A percentile compares a stretch with the other conserved stretches of the same genome.
phyloP scores from a whole-genome alignment of 129 eudicot species.

The Saussurea involucrata region DNA sequence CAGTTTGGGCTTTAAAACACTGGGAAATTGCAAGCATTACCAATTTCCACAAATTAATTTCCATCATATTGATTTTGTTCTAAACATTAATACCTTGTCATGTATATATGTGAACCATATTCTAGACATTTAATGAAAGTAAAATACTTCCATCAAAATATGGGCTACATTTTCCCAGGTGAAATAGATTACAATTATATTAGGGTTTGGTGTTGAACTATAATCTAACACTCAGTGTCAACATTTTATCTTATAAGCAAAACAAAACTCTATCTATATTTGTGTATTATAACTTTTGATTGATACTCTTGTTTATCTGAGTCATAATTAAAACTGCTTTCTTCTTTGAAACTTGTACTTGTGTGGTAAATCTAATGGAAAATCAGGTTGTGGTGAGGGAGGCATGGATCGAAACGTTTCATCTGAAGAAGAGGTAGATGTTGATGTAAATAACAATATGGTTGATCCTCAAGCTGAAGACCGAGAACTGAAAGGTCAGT shows the following conservation, averaged over 20 bases:
- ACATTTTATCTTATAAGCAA: background rate
- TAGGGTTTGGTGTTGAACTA: background rate
- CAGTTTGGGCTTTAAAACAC: background rate
- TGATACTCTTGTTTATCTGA: background rate
- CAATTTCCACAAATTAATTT: no score
- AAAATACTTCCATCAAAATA: background rate
- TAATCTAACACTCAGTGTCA: background rate
- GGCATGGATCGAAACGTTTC: constrained; percentile 66
- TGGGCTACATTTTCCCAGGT: background rate
- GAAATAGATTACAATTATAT: background rate
- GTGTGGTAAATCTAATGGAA: background rate
- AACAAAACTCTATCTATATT: background rate
- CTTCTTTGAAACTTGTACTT: background rate
- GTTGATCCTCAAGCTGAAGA: constrained; percentile 95
- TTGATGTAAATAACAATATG: constrained; percentile 41
- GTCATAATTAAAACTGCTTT: background rate
- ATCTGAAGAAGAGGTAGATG: constrained; percentile 74
- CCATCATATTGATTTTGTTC: no score
- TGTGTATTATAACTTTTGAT: background rate
- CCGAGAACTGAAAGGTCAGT: constrained; percentile 80
- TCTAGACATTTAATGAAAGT: background rate
- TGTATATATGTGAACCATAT: background rate
- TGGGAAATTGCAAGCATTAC: no score
- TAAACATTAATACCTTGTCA: no score
- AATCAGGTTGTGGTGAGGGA: constrained; percentile 60